Conservation (phyloP, 164 flowering plant species). For the Paratinospora sagittata region DNA sequence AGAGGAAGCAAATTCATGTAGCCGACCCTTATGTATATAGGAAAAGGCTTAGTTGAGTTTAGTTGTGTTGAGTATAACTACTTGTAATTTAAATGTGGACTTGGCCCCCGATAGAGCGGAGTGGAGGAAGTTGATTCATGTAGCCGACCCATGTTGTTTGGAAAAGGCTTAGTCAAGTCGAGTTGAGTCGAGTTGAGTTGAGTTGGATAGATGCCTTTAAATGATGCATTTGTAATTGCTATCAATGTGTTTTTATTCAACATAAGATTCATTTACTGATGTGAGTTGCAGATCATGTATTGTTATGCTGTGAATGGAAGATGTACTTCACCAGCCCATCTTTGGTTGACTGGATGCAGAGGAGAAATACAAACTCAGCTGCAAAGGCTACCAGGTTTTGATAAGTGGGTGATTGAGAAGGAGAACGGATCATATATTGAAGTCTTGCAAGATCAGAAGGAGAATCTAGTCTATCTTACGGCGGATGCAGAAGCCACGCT, state of each 20-base stretch:
- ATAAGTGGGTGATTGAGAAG: constrained; percentile 82
- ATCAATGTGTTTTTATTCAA: neutral
- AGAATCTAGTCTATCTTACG: constrained; percentile 81
- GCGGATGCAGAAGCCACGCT: constrained; percentile 79
- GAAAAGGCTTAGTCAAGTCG: too few species aligned
- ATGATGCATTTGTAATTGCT: too few species aligned
- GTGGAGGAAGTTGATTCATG: too few species aligned
- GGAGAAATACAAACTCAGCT: constrained; percentile 69
- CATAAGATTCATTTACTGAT: constrained; percentile 8
- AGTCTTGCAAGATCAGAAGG: constrained; percentile 66
- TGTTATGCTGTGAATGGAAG: constrained; percentile 87
- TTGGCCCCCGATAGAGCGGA: too few species aligned
- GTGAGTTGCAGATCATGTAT: constrained; percentile 67
- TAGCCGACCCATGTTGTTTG: too few species aligned
- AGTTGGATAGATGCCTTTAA: too few species aligned
- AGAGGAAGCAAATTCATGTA: too few species aligned
- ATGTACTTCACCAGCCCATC: constrained; percentile 55
- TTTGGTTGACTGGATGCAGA: constrained; percentile 82
- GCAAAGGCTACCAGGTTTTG: constrained; percentile 69
- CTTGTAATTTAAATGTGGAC: too few species aligned
- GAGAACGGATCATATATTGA: constrained; percentile 63
- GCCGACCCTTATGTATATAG: too few species aligned
- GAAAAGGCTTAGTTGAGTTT: too few species aligned
- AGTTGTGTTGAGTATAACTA: too few species aligned
- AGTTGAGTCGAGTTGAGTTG: too few species aligned